These are phyloP conservation scores for Xylaria sp. DNA, from an alignment of 2,329 filamentous ascomycete genomes.

Conservation along the genomic window DNA sequence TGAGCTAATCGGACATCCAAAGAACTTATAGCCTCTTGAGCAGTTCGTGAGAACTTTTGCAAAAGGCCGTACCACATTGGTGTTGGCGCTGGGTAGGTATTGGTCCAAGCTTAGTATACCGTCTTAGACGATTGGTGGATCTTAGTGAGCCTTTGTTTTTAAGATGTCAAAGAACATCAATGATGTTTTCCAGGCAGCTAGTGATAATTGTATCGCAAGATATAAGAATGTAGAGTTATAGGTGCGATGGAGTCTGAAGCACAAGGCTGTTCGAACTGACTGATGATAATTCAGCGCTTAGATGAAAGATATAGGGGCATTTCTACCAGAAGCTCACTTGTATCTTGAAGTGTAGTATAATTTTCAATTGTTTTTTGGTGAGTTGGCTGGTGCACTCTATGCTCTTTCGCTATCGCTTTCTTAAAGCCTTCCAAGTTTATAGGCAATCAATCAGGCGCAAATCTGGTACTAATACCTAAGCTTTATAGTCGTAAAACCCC, in stretches of 20 bases:
- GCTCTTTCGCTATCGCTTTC: neutral
- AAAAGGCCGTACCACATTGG: conserved; percentile 53
- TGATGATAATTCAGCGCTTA: too few relatives aligned
- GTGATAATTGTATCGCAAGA: too few relatives aligned
- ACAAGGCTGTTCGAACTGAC: too few relatives aligned
- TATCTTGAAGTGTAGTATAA: neutral
- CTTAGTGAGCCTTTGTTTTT: too few relatives aligned
- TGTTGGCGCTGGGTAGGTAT: conserved; percentile 50
- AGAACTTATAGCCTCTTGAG: conserved; percentile 52
- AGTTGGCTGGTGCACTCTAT: too few relatives aligned
- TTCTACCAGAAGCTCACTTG: neutral
- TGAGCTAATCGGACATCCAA: conserved; percentile 51
- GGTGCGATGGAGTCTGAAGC: too few relatives aligned
- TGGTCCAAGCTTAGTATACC: too few relatives aligned
- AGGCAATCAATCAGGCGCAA: neutral
- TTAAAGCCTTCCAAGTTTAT: neutral
- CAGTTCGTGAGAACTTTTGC: conserved; percentile 53
- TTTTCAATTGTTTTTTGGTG: conserved; percentile 2
- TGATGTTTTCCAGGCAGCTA: too few relatives aligned
- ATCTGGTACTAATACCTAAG: neutral
- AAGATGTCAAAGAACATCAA: too few relatives aligned
- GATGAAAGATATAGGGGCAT: too few relatives aligned
- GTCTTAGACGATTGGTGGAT: too few relatives aligned
- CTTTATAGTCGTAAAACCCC: conserved; percentile 24
- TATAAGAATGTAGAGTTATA: too few relatives aligned